Conservation (phyloP, 148 eudicot genomes). For the Chenopodium suecicum region DNA sequence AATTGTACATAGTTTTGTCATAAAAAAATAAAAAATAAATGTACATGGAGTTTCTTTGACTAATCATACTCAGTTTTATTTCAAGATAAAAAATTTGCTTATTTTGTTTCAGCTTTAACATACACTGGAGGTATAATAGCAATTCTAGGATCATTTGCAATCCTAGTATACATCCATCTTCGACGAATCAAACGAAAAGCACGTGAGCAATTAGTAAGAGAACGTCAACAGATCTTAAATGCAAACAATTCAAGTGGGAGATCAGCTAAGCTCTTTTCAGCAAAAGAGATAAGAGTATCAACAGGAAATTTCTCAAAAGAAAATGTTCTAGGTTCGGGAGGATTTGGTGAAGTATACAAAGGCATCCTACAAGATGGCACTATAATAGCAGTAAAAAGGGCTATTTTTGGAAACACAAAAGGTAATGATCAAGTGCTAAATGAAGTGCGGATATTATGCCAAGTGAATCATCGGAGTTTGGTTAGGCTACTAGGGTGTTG, state of each 20-base stretch:
- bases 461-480: slow-evolving; percentile 56
- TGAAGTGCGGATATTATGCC: slow-evolving; percentile 62
- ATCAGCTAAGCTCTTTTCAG: slow-evolving; percentile 51
- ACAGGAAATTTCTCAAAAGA: slow-evolving; percentile 46
- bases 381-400: slow-evolving; percentile 49
- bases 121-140: slow-evolving; percentile 26
- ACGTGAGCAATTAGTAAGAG: slow-evolving; percentile 29
- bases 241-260: slow-evolving; percentile 43
- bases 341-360: slow-evolving; percentile 63
- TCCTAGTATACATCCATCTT: slow-evolving; percentile 36
- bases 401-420: slow-evolving; percentile 52
- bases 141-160: slow-evolving; percentile 20
- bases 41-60: neutral
- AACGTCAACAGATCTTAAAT: slow-evolving; percentile 48
- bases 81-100: slow-evolving; percentile 11
- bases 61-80: neutral
- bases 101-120: slow-evolving; percentile 9
- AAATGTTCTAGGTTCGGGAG: slow-evolving; percentile 51
- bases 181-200: slow-evolving; percentile 27
- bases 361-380: slow-evolving; percentile 54
- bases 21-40: neutral
- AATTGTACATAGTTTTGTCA: neutral
- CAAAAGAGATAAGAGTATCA: slow-evolving; percentile 46
- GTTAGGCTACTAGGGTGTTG: slow-evolving; percentile 59
- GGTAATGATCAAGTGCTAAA: slow-evolving; percentile 54